Base-by-base conservation (phyloP, 225 moss, liverwort and hornwort species). In the Physcomitrium patens region DNA sequence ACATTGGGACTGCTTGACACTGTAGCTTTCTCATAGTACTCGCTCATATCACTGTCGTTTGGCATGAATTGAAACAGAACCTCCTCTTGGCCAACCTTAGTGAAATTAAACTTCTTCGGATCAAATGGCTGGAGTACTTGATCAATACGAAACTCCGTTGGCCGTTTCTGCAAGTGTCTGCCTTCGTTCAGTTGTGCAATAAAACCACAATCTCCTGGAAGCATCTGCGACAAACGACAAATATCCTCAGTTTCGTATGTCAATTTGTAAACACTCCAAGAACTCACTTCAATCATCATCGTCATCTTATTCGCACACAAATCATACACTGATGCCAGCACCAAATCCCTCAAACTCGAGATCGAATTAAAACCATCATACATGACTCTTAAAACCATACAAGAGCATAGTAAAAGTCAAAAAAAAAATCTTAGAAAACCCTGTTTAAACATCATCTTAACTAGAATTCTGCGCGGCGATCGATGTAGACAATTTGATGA, bases 101-200 rank as follows among this genome's bases (percentile, higher is more conserved):
- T 90, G 77, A 99, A 99, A 51, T 99, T 99, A 51, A 94, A 99
- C 68, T 94, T 94, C 37, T 89, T 91, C 0, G 75, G 46, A 63
- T 99, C 94, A 18, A 87, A 99, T 0, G 91, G 72, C 76, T 99
- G 93, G 1, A 99, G 87, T 8, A 99, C 94, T 80, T 93, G 82
- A 46, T 99, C 94, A 1, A 94, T 86, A 16, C 90, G 87, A 59
- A 99, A 93, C 65, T 99, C 97, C 5, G 97, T 99, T 1, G 90
- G 83, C 0, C 97, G 94, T 81, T 99, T 99, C 74, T 93, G 91
- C 22, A 78, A 68, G 27, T 94, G 94, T 1, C 94, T 87, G 15
- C 97, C 97, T 72, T 99, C 94, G 12, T 99, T 99, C 42, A 94
- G 78, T 73, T 99, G 97, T 1, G 94, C 94, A 24, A 99, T 84